phyloP scores from a whole-genome alignment of 1,284 basidiomycete genomes.

The Rhodotorula sp. region DNA sequence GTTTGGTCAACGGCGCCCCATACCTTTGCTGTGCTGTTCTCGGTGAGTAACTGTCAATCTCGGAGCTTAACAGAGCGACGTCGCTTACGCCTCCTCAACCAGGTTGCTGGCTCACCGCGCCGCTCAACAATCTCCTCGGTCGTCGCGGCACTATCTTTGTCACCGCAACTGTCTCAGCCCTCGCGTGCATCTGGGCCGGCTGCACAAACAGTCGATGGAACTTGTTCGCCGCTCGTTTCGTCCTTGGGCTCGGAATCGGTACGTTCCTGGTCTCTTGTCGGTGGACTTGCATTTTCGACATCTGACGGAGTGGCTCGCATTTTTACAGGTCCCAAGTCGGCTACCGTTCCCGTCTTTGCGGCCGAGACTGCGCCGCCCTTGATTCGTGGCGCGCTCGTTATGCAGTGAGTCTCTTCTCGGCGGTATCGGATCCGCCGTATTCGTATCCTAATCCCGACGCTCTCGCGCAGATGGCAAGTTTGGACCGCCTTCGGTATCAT shows the following conservation, averaged over 20 bases:
- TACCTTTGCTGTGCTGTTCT: conserved; percentile 48
- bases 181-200: conserved; percentile 63
- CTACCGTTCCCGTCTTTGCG: conserved; percentile 51
- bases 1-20: conserved; percentile 30
- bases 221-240: conserved; percentile 50
- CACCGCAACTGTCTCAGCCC: conserved; percentile 58
- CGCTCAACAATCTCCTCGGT: conserved; percentile 52
- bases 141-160: conserved; percentile 70
- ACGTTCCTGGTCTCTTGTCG: conserved; percentile 46
- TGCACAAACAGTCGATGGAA: conserved; percentile 59
- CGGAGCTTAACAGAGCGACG: not conserved
- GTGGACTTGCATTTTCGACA: no score
- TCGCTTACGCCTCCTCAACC: conserved; percentile 41
- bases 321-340: conserved; percentile 42
- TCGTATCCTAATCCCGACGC: no score
- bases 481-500: conserved; percentile 55
- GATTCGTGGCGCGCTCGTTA: conserved; percentile 56
- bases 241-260: conserved; percentile 52
- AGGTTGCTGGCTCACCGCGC: conserved; percentile 50
- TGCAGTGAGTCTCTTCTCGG: conserved; percentile 45
- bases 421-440: no score
- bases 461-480: conserved; percentile 2
- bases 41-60: conserved; percentile 35
- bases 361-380: conserved; percentile 50
- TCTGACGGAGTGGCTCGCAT: no score